Base-by-base conservation (phyloP, 768 basidiomycete genomes). In the Podaxis pistillaris region DNA sequence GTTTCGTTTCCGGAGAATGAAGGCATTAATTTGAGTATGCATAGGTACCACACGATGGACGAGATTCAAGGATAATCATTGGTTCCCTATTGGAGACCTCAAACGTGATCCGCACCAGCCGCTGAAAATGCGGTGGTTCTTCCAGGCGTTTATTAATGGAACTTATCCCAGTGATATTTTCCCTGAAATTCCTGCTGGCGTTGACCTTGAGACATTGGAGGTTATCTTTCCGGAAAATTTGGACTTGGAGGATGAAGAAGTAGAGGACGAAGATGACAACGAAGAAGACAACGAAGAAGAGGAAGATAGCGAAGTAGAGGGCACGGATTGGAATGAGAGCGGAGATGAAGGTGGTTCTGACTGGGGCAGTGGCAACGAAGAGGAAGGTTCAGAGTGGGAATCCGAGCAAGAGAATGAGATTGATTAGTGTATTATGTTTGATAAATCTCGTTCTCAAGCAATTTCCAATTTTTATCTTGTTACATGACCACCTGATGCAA, bases 21-120 rank as follows among this genome's bases (percentile, higher is more conserved):
- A 11, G 13, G 9, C 12, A n/a, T 51, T 24, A 22, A 53, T 37
- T 50, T 22, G 22, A 17, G 13, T 17, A 22, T 19, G 22, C 15
- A 28, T 15, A 62, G 61, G 54, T 56, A 62, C 46, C 2, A 50
- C 55, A 22, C 36, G 30, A 26, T 62, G 60, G 60, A 55, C 6
- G 53, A 44, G 60, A 33, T 37, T 37, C 12, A 44, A 36, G 44
- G 60, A 49, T 22, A 46, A 46, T 17, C 30, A 47, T 47, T 62
- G 60, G 60, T 47, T 62, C 26, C 60, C 53, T 11, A 55, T 62
- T 22, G 33, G 36, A 41, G 54, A 56, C 41, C 5, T 17, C 17
- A 17, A 13, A 4, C 13, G 5, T 8, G 38, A 49, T 17, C 60
- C 53, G 12, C 36, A 11, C 24, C 24, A 22, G 22, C 7, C 19